A percentile compares a stretch with the other conserved stretches of the same genome.
phyloP scores from a whole-genome alignment of 2,329 filamentous ascomycete genomes.

The Stagonosporopsis vannaccii region DNA sequence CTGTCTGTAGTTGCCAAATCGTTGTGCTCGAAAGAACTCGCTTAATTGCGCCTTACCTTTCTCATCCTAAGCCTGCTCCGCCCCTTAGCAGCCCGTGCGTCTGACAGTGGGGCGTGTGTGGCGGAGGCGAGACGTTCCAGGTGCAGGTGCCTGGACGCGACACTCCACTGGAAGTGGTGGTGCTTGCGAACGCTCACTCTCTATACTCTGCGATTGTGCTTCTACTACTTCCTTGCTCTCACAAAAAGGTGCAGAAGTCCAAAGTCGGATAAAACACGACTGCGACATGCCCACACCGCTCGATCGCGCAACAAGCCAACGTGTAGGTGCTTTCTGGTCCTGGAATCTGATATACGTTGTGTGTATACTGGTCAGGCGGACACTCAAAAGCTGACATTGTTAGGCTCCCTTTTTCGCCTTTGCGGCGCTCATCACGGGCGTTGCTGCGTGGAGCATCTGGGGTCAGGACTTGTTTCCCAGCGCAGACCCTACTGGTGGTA shows the following conservation, averaged over 20 bases:
- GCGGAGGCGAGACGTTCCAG: constrained; percentile 18
- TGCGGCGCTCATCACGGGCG: constrained; percentile 80
- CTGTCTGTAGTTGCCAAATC: constrained; percentile 23
- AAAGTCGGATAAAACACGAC: neutral
- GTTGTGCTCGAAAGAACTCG: constrained; percentile 41
- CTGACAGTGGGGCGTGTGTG: constrained; percentile 31
- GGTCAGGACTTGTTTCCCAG: constrained; percentile 83
- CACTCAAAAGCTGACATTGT: constrained; percentile 7
- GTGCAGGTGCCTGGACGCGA: constrained; percentile 3
- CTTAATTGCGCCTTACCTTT: constrained; percentile 32
- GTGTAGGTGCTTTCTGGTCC: constrained; percentile 45
- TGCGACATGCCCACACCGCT: constrained; percentile 58
- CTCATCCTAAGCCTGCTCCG: neutral
- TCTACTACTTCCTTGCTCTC: neutral
- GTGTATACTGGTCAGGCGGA: constrained; percentile 15
- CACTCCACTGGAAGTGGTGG: neutral
- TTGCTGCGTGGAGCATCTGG: constrained; percentile 84
- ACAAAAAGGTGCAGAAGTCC: neutral
- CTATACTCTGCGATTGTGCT: constrained; percentile 1
- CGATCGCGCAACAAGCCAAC: constrained; percentile 56
- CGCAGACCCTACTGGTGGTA: constrained; percentile 80
- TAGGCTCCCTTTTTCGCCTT: constrained; percentile 62
- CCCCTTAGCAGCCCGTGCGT: constrained; percentile 20
- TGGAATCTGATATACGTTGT: constrained; percentile 34
- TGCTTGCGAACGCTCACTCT: constrained; percentile 7